Base-by-base conservation (phyloP, 805 yeast genomes). In the Wickerhamiella occidentalis region DNA sequence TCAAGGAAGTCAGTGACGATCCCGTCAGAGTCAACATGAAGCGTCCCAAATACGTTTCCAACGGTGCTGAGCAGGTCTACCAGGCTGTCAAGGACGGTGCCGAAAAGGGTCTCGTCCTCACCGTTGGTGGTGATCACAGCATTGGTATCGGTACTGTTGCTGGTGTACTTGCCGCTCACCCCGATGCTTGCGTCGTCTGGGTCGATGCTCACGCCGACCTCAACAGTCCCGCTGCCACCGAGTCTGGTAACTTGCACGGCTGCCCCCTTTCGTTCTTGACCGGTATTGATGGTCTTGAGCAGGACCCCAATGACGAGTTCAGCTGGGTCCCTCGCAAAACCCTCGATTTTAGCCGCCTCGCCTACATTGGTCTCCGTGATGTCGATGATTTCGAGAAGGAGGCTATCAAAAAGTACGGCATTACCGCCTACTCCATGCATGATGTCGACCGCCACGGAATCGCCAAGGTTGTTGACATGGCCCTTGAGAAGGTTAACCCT, bases 141-240 rank as follows among this genome's bases (percentile, higher is more conserved):
- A 82, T 90, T 56, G 97, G 95, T 47, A 86, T 90, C 59, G 95
- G 94, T 45, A 87, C 96, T 8, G 82, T 90, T 30, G 73, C 85
- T 26, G 97, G 94, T 2, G 84, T 88, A 28, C 72, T 86, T 54
- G 77, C 76, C 15, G 75, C 77, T 55, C 72, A 82, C 63, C 95
- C 96, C 17, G 86, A 88, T 57, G 86, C 95, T 23, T 87, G 95
- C 60, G 72, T 90, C 36, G 64, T 90, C 54, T 90, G 98, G 98
- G 82, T 90, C 58, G 98, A 90, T 67, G 98, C 98, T 0, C 98
- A 90, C 65, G 96, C 97, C 17, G 98, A 90, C 65, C 82, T 92
- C 63, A 92, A 92, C 71, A 82, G 96, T 1, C 85, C 95, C 9
- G 71, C 72, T 30, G 78, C 86, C 7, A 80, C 96, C 1, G 82